Conservation (phyloP, 2,329 filamentous ascomycete genomes). For the Lasiodiplodia hormozganensis region DNA sequence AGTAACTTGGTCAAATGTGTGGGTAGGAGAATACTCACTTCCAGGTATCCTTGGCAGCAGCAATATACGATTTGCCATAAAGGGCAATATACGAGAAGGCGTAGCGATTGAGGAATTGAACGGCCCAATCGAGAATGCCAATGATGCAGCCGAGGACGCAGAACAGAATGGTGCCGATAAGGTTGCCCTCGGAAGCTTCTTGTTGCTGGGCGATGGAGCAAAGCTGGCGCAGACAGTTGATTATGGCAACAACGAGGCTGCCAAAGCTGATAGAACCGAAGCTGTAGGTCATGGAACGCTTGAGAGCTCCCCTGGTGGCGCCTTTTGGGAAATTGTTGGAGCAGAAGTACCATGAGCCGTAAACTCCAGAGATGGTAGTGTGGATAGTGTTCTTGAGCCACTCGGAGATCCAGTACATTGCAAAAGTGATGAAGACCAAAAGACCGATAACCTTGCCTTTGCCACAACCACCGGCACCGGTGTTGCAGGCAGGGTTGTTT, state of each 20-base stretch:
- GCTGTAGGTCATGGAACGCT: slow-evolving; percentile 83
- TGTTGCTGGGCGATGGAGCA: slow-evolving; percentile 78
- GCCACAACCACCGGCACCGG: slow-evolving; percentile 69
- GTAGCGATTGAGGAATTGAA: slow-evolving; percentile 89
- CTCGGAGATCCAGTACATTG: slow-evolving; percentile 93
- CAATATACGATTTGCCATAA: slow-evolving; percentile 87
- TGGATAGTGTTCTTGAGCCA: slow-evolving; percentile 89
- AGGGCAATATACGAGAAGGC: slow-evolving; percentile 92
- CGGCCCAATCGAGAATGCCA: slow-evolving; percentile 79
- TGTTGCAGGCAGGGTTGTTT: slow-evolving; percentile 62
- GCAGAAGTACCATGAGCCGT: slow-evolving; percentile 92
- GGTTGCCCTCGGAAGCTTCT: slow-evolving; percentile 70
- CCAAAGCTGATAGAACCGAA: slow-evolving; percentile 92
- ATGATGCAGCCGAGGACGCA: slow-evolving; percentile 81
- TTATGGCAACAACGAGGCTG: slow-evolving; percentile 82
- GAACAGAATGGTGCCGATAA: slow-evolving; percentile 70
- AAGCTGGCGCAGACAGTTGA: slow-evolving; percentile 82
- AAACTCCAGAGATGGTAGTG: slow-evolving; percentile 80
- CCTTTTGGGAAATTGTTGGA: slow-evolving; percentile 72
- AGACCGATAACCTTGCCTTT: slow-evolving; percentile 81
- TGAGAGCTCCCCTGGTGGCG: slow-evolving; percentile 83
- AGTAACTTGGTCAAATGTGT: not conserved
- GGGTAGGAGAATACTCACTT: slow-evolving; percentile 49
- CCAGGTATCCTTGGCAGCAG: slow-evolving; percentile 89
- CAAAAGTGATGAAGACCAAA: slow-evolving; percentile 86